Conservation (phyloP, 139 green algal species). For the Micromonas pusilla region DNA sequence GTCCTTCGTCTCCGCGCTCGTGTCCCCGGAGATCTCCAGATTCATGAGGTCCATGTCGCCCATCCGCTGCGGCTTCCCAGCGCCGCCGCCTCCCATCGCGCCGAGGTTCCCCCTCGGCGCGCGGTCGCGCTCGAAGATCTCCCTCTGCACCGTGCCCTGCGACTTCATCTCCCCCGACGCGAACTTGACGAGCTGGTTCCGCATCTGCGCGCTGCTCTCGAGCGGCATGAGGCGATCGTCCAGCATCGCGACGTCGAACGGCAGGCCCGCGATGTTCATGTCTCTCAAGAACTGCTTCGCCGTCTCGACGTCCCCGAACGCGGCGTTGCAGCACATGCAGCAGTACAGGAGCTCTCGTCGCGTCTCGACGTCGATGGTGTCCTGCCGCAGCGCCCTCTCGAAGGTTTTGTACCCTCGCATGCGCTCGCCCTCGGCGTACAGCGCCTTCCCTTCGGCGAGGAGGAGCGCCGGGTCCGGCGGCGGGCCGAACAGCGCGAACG, state of each 20-base stretch:
- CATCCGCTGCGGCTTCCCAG: not conserved
- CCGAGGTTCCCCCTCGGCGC: not conserved
- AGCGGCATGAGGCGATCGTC: not conserved
- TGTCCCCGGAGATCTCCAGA: not conserved
- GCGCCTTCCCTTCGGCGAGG: not conserved
- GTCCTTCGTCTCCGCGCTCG: not conserved
- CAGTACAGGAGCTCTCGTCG: constrained; percentile 5
- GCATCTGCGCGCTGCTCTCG: constrained; percentile 13
- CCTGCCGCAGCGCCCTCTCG: not conserved
- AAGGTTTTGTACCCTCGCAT: constrained; percentile 22
- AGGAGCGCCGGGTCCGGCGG: not conserved
- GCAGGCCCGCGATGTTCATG: constrained; percentile 4
- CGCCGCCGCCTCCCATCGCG: not conserved
- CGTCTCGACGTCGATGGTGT: not conserved
- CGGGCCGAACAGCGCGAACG: not conserved
- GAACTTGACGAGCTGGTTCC: constrained; percentile 23
- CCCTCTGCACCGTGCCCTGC: constrained; percentile 13
- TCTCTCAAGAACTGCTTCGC: constrained; percentile 15
- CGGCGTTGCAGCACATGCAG: constrained; percentile 16
- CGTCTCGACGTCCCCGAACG: constrained; percentile 22
- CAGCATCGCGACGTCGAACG: constrained; percentile 5
- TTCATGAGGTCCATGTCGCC: not conserved
- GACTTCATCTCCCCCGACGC: constrained; percentile 1
- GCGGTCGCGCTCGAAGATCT: constrained; percentile 2
- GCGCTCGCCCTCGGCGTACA: constrained; percentile 17